Conservation (phyloP, 352 stramenopile genomes). For the Globisporangium paroecandrum region DNA sequence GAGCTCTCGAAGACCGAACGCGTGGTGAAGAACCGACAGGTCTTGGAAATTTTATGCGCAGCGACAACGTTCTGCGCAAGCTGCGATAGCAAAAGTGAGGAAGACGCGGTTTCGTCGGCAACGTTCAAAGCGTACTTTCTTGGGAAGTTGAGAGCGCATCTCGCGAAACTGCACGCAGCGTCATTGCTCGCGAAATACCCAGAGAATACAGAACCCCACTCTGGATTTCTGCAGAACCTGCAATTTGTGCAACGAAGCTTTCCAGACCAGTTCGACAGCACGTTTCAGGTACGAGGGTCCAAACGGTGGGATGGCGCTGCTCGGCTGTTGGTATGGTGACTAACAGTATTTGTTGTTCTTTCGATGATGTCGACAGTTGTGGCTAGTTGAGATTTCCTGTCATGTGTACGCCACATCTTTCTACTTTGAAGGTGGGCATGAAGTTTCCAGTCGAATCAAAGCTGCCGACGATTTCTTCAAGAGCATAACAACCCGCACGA, state of each 20-base stretch:
- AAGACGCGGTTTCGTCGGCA: background rate
- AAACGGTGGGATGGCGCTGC: background rate
- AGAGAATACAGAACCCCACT: slow-evolving; percentile 17
- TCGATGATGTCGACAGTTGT: slow-evolving; percentile 31
- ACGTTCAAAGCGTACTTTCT: slow-evolving; percentile 51
- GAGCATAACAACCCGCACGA: slow-evolving; percentile 21
- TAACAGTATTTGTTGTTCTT: background rate
- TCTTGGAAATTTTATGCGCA: slow-evolving; percentile 50
- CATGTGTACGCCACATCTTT: slow-evolving; percentile 51
- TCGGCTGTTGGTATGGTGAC: background rate
- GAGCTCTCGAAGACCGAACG: slow-evolving; percentile 44
- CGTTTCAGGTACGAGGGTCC: slow-evolving; percentile 41
- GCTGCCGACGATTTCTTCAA: slow-evolving; percentile 49
- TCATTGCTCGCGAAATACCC: slow-evolving; percentile 30
- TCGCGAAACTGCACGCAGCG: slow-evolving; percentile 51
- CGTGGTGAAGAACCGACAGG: slow-evolving; percentile 28
- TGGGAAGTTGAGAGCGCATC: slow-evolving; percentile 40
- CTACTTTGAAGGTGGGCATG: slow-evolving; percentile 20
- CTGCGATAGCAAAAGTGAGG: slow-evolving; percentile 7
- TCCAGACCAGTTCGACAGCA: slow-evolving; percentile 37
- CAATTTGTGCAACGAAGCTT: slow-evolving; percentile 45
- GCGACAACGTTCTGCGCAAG: slow-evolving; percentile 32
- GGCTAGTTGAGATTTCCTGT: slow-evolving; percentile 61
- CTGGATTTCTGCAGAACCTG: slow-evolving; percentile 42
- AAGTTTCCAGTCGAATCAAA: slow-evolving; percentile 34